Evolutionary conservation across 257 asterid species (phyloP), one percentile per base, ranked within the genome.

Genomic region (Mentha longifolia): DNA sequence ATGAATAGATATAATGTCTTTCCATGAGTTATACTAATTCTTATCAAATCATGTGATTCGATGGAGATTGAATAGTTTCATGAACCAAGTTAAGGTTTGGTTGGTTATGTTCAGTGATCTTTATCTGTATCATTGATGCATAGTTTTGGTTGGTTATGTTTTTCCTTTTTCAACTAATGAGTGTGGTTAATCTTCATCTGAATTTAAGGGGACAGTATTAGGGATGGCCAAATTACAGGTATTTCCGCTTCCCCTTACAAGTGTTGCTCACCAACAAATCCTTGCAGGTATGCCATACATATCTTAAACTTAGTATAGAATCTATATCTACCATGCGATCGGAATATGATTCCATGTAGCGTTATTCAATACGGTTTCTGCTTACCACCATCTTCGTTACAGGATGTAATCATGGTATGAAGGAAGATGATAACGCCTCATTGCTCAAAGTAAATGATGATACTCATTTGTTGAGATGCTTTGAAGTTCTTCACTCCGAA

Each of bases 221-320:
- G 97, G 86, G 79, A 77, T 72, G 86, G 91, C 95, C 68, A 91
- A 88, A 81, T 83, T 90, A 17, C 80, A 83, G 30, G 76, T 79
- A 41, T 94, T 94, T 76, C 96, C 92, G 35, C 77, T 91, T 69
- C 99, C 93, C 72, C 97, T 94, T 81, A 65, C 87, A 61, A 74
- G 97, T 2, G 87, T 89, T 80, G 85, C 99, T 74, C 81, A 91
- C 87, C 99, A 94, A 85, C 99, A 88, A 83, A 89, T 94, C 61
- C 85, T 94, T 77, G 92, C 99, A 85, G 99, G 99, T 87, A 81
- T 39, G 46, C 16, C 57, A 46, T 39, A 52, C 62, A 73, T 65
- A 62, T 45, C 51, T 70, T 57, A 25, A 17, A 73, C 1, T 51
- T 55, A 31, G 16, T 68, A 35, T 61, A 42, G 61, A 25, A 28